phyloP scores from a whole-genome alignment of 495 filamentous ascomycete genomes.

The Lasiosphaeriaceae sp. region DNA sequence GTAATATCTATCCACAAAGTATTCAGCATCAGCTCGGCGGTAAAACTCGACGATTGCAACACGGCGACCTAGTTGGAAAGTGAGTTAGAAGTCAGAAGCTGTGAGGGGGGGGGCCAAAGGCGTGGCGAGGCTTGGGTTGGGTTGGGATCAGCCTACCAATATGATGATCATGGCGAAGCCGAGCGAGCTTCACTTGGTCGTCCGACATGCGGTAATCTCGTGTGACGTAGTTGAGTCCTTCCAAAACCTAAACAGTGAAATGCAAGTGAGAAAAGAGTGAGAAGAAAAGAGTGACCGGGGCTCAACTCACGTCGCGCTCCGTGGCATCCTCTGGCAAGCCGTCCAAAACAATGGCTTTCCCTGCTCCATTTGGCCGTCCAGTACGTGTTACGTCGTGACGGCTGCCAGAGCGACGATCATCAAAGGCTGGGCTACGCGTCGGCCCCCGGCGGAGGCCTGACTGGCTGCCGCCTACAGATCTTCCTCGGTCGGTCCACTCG shows the following conservation, averaged over 20 bases:
- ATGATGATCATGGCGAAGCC: constrained; percentile 22
- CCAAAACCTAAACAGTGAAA: constrained; percentile 18
- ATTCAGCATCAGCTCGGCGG: constrained; percentile 48
- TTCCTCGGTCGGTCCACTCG: not conserved
- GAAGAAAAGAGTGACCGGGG: not conserved
- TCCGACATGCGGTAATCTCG: constrained; percentile 23
- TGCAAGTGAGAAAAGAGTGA: not conserved
- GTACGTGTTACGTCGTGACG: not conserved
- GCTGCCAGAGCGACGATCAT: not conserved
- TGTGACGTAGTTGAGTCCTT: constrained; percentile 28
- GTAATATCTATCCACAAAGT: constrained; percentile 63
- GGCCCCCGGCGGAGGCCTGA: not conserved
- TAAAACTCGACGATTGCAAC: constrained; percentile 36
- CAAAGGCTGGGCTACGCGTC: not conserved
- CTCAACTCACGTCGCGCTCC: constrained; percentile 27
- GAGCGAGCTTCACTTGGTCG: constrained; percentile 27
- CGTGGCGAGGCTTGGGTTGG: too few relatives aligned
- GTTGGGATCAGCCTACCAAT: too few relatives aligned
- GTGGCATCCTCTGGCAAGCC: constrained; percentile 29
- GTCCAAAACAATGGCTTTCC: constrained; percentile 17
- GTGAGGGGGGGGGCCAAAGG: not conserved
- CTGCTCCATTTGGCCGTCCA: constrained; percentile 1
- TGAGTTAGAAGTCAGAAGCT: not conserved
- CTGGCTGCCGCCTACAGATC: not conserved
- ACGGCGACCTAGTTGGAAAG: constrained; percentile 22